Conservation (phyloP, 2,329 filamentous ascomycete species). For the Colletotrichum costaricense region DNA sequence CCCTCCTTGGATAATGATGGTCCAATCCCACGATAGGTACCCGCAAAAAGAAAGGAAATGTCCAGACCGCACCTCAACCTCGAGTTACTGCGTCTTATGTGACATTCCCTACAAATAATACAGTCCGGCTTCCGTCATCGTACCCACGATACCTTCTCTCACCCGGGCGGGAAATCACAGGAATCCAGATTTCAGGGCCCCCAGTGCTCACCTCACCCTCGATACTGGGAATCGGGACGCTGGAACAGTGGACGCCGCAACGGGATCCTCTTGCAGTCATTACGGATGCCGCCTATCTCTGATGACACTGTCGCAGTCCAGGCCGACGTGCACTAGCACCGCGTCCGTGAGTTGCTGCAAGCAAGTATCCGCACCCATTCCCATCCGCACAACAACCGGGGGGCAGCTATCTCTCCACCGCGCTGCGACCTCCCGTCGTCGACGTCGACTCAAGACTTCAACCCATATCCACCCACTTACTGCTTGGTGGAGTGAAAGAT, state of each 20-base stretch:
- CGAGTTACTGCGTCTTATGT: background rate
- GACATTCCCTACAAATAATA: background rate
- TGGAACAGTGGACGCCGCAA: background rate
- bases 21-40: background rate
- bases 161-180: background rate
- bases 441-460: conserved; percentile 15
- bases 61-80: background rate
- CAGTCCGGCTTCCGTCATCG: background rate
- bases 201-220: no score
- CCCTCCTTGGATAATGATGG: no score
- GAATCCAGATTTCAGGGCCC: background rate
- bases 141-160: background rate
- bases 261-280: background rate
- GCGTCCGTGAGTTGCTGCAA: background rate
- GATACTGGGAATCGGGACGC: no score
- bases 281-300: background rate
- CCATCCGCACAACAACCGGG: background rate
- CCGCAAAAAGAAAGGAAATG: background rate
- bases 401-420: background rate
- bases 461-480: background rate
- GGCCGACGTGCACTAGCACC: background rate
- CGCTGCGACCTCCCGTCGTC: background rate
- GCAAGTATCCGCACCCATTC: conserved; percentile 1
- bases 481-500: conserved; percentile 8
- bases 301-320: background rate